A percentile compares a stretch with the other conserved stretches of the same genome.
phyloP scores from a whole-genome alignment of 2,329 filamentous ascomycete species.

The Grosmannia serpens region DNA sequence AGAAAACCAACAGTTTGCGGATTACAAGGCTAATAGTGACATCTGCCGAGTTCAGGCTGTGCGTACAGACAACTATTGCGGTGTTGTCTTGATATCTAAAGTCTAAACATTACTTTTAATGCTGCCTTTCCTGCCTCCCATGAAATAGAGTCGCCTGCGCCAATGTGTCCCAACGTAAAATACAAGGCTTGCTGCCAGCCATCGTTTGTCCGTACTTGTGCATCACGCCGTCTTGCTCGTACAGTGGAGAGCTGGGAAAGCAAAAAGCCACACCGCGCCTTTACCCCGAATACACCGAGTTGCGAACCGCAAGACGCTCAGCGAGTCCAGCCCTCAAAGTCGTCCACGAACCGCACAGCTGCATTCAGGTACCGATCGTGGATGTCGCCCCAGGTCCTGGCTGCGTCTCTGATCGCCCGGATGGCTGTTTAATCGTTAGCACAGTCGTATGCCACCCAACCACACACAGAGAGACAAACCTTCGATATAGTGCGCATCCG shows the following conservation, averaged over 20 bases:
- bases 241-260: no score
- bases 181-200: neutral
- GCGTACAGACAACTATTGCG: no score
- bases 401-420: slow-evolving; percentile 63
- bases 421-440: slow-evolving; percentile 35
- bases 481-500: slow-evolving; percentile 80
- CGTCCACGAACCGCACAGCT: slow-evolving; percentile 61
- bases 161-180: neutral
- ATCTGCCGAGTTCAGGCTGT: no score
- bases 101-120: neutral
- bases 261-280: no score
- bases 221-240: no score
- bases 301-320: neutral
- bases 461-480: slow-evolving; percentile 30
- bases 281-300: no score
- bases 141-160: neutral
- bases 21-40: no score
- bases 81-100: neutral
- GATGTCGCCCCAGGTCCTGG: slow-evolving; percentile 62
- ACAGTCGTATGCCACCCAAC: neutral
- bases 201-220: neutral
- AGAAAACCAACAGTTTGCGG: no score
- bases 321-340: slow-evolving; percentile 54
- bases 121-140: neutral
- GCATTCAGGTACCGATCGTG: slow-evolving; percentile 54